These are phyloP conservation scores for Orbilia blumenaviensis DNA, from an alignment of 2,329 filamentous ascomycete species.

Conservation along the genomic window DNA sequence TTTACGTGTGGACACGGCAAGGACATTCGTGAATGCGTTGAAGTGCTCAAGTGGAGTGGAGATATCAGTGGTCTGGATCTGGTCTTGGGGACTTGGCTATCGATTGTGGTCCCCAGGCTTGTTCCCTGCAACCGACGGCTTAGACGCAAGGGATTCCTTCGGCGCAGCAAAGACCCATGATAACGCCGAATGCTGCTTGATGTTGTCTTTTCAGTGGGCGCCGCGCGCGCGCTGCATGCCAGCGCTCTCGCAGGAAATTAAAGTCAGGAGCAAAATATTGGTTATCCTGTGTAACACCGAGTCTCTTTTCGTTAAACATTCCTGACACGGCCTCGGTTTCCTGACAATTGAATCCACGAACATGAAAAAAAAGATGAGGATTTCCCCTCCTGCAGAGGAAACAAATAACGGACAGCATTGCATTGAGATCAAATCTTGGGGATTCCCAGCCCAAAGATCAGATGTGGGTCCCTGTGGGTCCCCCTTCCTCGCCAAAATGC, in stretches of 20 bases:
- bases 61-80: slow-evolving; percentile 17
- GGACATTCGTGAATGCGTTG: slow-evolving; percentile 29
- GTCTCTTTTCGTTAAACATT: slow-evolving; percentile 29
- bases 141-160: neutral
- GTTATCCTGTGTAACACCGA: slow-evolving; percentile 32
- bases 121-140: slow-evolving; percentile 18
- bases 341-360: neutral
- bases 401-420: too few species aligned
- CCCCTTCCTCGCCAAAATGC: slow-evolving; percentile 14
- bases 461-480: neutral
- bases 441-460: neutral
- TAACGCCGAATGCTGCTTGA: neutral
- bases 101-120: neutral
- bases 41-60: too few species aligned
- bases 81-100: neutral
- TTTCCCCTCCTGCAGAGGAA: neutral
- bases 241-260: neutral
- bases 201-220: neutral
- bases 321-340: neutral
- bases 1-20: slow-evolving; percentile 21
- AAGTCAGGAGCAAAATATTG: neutral
- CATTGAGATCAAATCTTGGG: neutral
- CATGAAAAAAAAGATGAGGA: too few species aligned
- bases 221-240: neutral
- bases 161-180: neutral